Evolutionary conservation across 2,329 filamentous ascomycete species (phyloP), one percentile per base, ranked within the genome.

Genomic region (Alternaria metachromatica): DNA sequence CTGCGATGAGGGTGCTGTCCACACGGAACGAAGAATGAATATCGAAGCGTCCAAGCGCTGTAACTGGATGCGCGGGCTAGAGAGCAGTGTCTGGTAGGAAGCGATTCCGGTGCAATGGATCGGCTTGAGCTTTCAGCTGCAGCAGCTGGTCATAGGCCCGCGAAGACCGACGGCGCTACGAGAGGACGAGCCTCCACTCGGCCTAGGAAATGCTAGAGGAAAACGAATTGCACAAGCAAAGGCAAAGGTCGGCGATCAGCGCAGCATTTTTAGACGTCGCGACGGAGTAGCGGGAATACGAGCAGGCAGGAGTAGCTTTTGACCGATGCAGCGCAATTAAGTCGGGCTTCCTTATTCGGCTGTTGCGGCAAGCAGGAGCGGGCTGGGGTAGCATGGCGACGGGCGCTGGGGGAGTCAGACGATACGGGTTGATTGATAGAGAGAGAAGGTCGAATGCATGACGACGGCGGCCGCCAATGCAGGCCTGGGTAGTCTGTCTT

Each of bases 401-500:
- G 63, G 62, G 55, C 62, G 49, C 54, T 60, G 60, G 64, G 37
- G 67, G 64, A 76, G 74, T 78, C 75, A 78, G 76, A 72, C 75
- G 76, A 78, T 77, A 70, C 68, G 69, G 72, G 50, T 60, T 43
- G 66, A 62, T 68, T 65, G 72, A 71, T 72, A 66, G 66, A 72
- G 70, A 33, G 63, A 68, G 65, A 65, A 71, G 60, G 68, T 67
- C 64, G 70, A 72, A 76, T 78, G 76, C 75, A 78, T 76, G 75
- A 75, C 70, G 67, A 71, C 67, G 67, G 70, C 72, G 77, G 76
- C 73, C 74, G 76, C 75, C 74, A 75, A 76, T 77, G 75, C 76
- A 78, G 66, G 70, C 56, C 61, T 55, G 61, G 41, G 49, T 54
- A 55, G 48, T 25, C 55, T 62, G 60, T 64, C 68, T 68, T 67